phyloP scores from a whole-genome alignment of 495 filamentous ascomycete genomes.

The Tuber umbilicatum region DNA sequence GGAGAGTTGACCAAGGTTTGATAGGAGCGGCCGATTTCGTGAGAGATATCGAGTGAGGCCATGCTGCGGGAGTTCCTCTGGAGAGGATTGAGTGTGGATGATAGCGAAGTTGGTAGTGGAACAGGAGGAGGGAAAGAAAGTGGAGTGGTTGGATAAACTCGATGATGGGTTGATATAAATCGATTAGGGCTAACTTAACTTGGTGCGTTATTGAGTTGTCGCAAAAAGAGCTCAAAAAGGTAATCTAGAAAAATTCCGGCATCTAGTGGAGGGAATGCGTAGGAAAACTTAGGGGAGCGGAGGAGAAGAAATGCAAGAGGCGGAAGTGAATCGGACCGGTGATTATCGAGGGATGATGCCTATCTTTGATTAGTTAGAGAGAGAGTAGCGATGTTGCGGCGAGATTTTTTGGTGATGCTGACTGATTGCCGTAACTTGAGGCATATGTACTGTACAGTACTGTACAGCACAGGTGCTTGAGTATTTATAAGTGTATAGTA shows the following conservation, averaged over 20 bases:
- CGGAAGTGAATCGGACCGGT: not conserved
- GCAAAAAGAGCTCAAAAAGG: not conserved
- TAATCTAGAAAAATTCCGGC: not conserved
- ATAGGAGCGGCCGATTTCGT: conserved; percentile 86
- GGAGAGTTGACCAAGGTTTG: conserved; percentile 73
- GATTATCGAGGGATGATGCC: not conserved
- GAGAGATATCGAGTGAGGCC: conserved; percentile 85
- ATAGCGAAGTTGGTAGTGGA: conserved; percentile 6
- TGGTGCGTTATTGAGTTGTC: not conserved
- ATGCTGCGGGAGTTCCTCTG: conserved; percentile 47
- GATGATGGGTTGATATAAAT: not conserved
- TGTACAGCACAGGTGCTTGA: no score
- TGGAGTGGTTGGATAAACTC: conserved; percentile 9
- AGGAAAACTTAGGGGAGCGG: not conserved
- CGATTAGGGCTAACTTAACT: conserved; percentile 3
- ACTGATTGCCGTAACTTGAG: no score
- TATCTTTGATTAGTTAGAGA: not conserved
- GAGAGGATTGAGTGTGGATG: conserved; percentile 4
- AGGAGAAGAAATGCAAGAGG: not conserved
- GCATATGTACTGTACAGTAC: no score
- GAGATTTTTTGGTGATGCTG: no score
- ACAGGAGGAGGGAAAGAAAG: not conserved
- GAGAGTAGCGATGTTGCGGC: not conserved
- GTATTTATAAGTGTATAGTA: no score
- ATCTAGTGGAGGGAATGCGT: not conserved